Evolutionary conservation across 2,329 filamentous ascomycete species (phyloP), one percentile per base, ranked within the genome.

Genomic region (Coleophoma eucalyptorum): DNA sequence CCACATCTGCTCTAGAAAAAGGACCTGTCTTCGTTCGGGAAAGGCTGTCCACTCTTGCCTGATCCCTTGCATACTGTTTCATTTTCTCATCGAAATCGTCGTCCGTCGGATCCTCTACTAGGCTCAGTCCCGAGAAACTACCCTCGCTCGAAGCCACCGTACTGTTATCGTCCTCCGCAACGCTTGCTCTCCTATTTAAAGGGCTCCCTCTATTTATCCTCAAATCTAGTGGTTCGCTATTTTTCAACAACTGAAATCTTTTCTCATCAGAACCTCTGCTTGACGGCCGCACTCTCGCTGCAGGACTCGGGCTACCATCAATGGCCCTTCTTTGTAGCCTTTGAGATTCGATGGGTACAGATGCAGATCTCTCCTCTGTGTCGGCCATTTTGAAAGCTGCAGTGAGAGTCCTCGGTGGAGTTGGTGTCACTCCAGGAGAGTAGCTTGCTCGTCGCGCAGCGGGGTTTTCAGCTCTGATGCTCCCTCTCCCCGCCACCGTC

Each of bases 271-370:
- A 50, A 15, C 34, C 33, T 45, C 45, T 35, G 35, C 40, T 50
- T 8, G 38, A 43, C n/a, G 34, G 48, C 21, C 50, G 33, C 26
- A 26, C 15, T 31, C 46, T 55, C 32, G 54, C 38, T 3, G 51
- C 53, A 16, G 59, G 59, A 55, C 57, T 61, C 32, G 59, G 59
- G 47, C 59, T 61, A 33, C 50, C 51, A 18, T 54, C 45, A 19
- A 38, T 16, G 15, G 49, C n/a, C 3, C 49, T 38, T 38, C 26
- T 20, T 50, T n/a, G 50, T 51, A 31, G 45, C 45, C 13, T 58
- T 54, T 42, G 54, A 52, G 26, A 54, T 53, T 38, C 33, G 38
- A 38, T 21, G 15, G 33, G 32, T 40, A 51, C 44, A 33, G 52
- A 43, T 16, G 42, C 43, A 34, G 49, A 52, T 49, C 20, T 26